Evolutionary conservation across 2,329 filamentous ascomycete genomes (phyloP).

Genomic region (Xylaria multiplex): DNA sequence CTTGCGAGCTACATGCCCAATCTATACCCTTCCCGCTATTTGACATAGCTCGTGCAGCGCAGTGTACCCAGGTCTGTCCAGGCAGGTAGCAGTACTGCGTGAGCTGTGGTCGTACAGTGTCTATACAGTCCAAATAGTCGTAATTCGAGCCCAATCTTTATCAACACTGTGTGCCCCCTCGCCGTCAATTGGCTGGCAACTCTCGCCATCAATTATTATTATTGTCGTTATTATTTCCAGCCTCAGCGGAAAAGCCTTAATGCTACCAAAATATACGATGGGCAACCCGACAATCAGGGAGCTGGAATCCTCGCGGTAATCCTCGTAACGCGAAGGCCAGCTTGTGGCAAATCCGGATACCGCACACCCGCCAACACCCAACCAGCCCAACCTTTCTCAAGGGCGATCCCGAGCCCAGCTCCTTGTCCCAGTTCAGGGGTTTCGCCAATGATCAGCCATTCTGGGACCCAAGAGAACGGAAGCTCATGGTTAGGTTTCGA

Average conservation of each 20-base stretch:
- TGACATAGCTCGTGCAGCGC: no score
- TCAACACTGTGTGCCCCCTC: background rate
- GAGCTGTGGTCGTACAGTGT: background rate
- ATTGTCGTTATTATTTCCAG: background rate
- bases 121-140: background rate
- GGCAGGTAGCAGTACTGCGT: no score
- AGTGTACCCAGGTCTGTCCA: no score
- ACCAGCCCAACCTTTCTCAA: slow-evolving; percentile 4
- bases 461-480: slow-evolving; percentile 35
- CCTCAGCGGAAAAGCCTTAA: background rate
- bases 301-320: background rate
- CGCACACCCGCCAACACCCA: background rate
- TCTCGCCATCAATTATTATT: background rate
- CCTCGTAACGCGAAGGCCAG: slow-evolving; percentile 6
- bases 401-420: slow-evolving; percentile 22
- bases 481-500: slow-evolving; percentile 25
- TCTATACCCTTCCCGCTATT: no score
- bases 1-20: no score
- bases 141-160: no score
- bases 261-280: background rate
- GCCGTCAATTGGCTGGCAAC: background rate
- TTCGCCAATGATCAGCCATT: slow-evolving; percentile 32
- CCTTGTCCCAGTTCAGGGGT: slow-evolving; percentile 30
- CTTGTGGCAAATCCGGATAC: slow-evolving; percentile 15
- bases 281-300: background rate